Base-by-base conservation (phyloP, 257 asterid genomes). In the Fraxinus americana region DNA sequence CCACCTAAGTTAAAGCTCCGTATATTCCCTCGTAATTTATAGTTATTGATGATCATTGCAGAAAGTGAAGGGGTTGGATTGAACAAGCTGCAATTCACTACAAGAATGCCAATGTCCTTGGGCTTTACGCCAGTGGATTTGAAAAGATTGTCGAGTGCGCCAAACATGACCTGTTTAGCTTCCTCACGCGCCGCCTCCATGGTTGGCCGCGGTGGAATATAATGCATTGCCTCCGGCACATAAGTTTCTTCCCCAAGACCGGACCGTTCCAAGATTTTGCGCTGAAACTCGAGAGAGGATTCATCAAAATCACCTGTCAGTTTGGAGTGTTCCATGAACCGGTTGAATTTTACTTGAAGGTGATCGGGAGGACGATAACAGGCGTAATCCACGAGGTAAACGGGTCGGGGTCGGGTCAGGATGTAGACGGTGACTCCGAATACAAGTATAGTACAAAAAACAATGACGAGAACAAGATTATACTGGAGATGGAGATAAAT, bases 231-330 rank as follows among this genome's bases (percentile, higher is more conserved):
- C 29, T 82, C 82, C 0, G 90, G 90, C 68, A 82, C 19, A 14
- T 75, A 79, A 4, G 90, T 84, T 65, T 79, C 82, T 59, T 86
- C 91, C 0, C 91, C 91, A 14, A 88, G 86, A 8, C 91, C 91
- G 1, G 89, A 77, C n/a, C 87, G 79, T 7, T 82, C 83, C 32
- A 86, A 71, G 63, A 81, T 74, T 76, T 80, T 82, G 36, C 85
- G 83, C 79, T 85, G 89, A 74, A 88, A 88, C 41, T 83, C 88
- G 5, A 88, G 73, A 19, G 87, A 82, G 2, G 82, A 63, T 36
- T 74, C 87, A 48, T 83, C 82, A 13, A 84, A 88, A 34, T 82
- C 81, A 2, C 88, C 88, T 1, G 79, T 80, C 4, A 85, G 85
- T 23, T 75, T 72, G 11, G 89, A 80, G 21, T 84, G 85, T 1